phyloP scores from a whole-genome alignment of 2,329 filamentous ascomycete species.

The Beauveria varroae region DNA sequence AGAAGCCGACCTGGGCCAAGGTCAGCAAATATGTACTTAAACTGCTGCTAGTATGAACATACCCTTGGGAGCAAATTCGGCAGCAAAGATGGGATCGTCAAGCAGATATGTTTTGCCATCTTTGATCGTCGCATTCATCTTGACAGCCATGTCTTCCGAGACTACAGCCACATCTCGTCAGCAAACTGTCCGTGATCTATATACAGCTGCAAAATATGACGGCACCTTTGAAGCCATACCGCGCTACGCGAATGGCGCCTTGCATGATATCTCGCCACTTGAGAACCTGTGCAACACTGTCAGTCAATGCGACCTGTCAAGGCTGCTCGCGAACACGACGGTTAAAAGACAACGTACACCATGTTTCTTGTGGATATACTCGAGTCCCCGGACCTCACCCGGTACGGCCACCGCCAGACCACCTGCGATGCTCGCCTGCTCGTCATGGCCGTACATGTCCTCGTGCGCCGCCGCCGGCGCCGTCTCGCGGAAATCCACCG shows the following conservation, averaged over 20 bases:
- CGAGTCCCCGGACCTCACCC: constrained; percentile 69
- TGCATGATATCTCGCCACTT: constrained; percentile 65
- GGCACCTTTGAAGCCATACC: constrained; percentile 56
- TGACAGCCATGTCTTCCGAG: constrained; percentile 63
- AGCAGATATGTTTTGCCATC: constrained; percentile 55
- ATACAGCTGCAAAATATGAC: background rate
- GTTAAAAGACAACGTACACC: constrained; percentile 36
- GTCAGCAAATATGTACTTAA: background rate
- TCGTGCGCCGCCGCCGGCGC: constrained; percentile 74
- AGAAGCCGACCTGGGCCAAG: constrained; percentile 49
- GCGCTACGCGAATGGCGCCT: constrained; percentile 67
- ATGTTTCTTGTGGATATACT: constrained; percentile 67
- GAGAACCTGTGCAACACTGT: constrained; percentile 33
- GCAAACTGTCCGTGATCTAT: too few relatives aligned
- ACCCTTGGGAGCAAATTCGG: constrained; percentile 82
- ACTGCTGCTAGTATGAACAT: background rate
- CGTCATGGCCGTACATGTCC: constrained; percentile 77
- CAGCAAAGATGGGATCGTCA: constrained; percentile 70
- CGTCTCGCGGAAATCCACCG: constrained; percentile 83
- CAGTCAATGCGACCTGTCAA: background rate
- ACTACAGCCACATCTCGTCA: constrained; percentile 34
- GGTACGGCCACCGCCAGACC: constrained; percentile 68
- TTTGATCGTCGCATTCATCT: constrained; percentile 48
- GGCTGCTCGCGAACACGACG: too few relatives aligned
- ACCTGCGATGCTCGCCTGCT: constrained; percentile 57